These are phyloP conservation scores for Candida freyschussii DNA, from an alignment of 1,139 yeast genomes.

Conservation along the genomic window DNA sequence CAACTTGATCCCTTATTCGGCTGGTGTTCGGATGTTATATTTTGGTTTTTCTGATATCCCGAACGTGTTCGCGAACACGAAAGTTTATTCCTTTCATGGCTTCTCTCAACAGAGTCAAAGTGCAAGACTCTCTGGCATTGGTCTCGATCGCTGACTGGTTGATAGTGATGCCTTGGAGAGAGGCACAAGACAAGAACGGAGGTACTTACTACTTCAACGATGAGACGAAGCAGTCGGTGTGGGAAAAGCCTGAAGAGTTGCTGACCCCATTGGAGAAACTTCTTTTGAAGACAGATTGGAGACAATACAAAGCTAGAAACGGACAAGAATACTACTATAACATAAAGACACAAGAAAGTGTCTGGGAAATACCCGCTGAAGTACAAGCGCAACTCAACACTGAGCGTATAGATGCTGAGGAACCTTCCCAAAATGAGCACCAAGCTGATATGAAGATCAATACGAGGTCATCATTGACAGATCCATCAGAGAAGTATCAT, in stretches of 20 bases:
- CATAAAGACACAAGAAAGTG: conserved; percentile 57
- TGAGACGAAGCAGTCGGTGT: conserved; percentile 63
- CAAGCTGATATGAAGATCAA: conserved; percentile 2
- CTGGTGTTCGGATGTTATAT: not conserved
- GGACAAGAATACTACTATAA: conserved; percentile 74
- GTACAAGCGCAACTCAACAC: conserved; percentile 9
- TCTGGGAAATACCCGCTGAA: conserved; percentile 73
- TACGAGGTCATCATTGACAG: conserved; percentile 3
- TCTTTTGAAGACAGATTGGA: conserved; percentile 49
- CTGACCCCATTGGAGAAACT: conserved; percentile 33
- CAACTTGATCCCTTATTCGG: not conserved
- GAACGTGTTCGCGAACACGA: too few species aligned
- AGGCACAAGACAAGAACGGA: conserved; percentile 60
- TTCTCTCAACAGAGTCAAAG: too few species aligned
- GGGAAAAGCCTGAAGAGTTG: conserved; percentile 71
- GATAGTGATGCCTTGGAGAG: conserved; percentile 54
- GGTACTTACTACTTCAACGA: conserved; percentile 67
- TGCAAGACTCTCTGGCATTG: not conserved
- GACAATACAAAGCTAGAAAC: conserved; percentile 57
- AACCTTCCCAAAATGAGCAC: conserved; percentile 7
- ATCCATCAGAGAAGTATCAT: conserved; percentile 14
- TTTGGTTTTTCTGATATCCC: too few species aligned
- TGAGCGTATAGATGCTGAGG: conserved; percentile 11
- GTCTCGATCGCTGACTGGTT: not conserved
- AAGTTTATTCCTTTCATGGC: too few species aligned